Evolutionary conservation across 768 basidiomycete genomes (phyloP).

Genomic region (Daedaleopsis sinensis): DNA sequence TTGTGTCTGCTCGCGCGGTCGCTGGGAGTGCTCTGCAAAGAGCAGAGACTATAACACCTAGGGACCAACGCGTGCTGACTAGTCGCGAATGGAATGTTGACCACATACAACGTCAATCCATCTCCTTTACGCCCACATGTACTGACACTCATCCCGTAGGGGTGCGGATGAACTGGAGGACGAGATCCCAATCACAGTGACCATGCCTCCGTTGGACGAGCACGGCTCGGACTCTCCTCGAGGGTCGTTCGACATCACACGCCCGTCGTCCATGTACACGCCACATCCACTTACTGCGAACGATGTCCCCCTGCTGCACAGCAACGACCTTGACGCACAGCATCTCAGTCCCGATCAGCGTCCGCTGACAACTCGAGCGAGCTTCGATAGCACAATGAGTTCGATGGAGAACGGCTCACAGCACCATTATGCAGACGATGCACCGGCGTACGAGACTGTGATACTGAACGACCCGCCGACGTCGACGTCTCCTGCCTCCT

Average conservation of each 20-base stretch:
- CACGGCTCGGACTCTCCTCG: conserved; percentile 15
- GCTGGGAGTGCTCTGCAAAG: too few relatives aligned
- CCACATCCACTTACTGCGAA: conserved; percentile 44
- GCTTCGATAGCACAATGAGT: conserved; percentile 21
- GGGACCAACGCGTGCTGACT: too few relatives aligned
- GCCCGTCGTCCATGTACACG: conserved; percentile 31
- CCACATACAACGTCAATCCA: too few relatives aligned
- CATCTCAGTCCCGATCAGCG: conserved; percentile 1
- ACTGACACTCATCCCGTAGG: conserved; percentile 30
- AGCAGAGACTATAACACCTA: too few relatives aligned
- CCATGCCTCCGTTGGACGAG: conserved; percentile 35
- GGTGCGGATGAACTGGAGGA: conserved; percentile 58
- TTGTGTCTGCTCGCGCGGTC: neutral
- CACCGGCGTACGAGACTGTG: conserved; percentile 63
- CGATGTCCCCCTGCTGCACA: conserved; percentile 46
- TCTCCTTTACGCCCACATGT: neutral
- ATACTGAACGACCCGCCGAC: conserved; percentile 34
- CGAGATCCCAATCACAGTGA: conserved; percentile 43
- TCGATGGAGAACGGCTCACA: conserved; percentile 32
- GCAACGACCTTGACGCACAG: conserved; percentile 21
- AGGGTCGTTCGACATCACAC: conserved; percentile 12
- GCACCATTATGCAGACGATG: conserved; percentile 53
- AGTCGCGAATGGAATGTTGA: too few relatives aligned
- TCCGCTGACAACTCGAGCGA: conserved; percentile 14
- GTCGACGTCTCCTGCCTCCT: conserved; percentile 1